Evolutionary conservation across 495 filamentous ascomycete genomes (phyloP).

Genomic region (Aspergillus leporis): DNA sequence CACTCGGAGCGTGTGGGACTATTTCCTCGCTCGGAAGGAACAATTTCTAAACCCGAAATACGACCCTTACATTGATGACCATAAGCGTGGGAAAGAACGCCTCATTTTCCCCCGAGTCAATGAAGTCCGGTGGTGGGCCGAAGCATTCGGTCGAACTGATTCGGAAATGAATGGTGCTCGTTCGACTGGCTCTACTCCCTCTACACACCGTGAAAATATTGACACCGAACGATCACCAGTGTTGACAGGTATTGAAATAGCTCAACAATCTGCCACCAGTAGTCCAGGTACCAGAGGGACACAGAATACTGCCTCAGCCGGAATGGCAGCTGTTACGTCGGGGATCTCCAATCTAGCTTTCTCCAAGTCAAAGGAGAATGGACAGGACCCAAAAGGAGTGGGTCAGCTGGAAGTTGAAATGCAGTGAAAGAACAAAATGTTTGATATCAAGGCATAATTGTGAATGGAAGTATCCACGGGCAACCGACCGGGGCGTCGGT

Average conservation of each 20-base stretch:
- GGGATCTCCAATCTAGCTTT: conserved; percentile 45
- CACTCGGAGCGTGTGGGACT: conserved; percentile 93
- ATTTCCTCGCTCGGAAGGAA: conserved; percentile 76
- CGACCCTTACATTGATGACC: conserved; percentile 74
- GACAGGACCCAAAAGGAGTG: conserved; percentile 19
- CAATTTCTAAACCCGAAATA: conserved; percentile 85
- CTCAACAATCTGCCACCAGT: conserved; percentile 34
- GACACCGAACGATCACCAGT: conserved; percentile 32
- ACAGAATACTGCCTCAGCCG: conserved; percentile 28
- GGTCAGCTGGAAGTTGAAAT: conserved; percentile 51
- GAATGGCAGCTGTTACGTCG: conserved; percentile 39
- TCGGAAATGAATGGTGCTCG: conserved; percentile 85
- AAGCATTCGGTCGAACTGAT: conserved; percentile 80
- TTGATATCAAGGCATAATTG: neutral
- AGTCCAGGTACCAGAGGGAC: conserved; percentile 24
- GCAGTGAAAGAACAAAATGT: conserved; percentile 33
- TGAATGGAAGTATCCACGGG: conserved; percentile 5
- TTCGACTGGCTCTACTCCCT: conserved; percentile 17
- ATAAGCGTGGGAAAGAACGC: conserved; percentile 72
- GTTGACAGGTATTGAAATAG: conserved; percentile 50
- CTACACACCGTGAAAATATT: conserved; percentile 21
- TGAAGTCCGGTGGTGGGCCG: conserved; percentile 86
- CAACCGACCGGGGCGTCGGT: neutral
- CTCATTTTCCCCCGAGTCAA: conserved; percentile 74
- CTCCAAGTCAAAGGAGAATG: conserved; percentile 26